These are phyloP conservation scores for Globisporangium canariense DNA, from an alignment of 352 stramenopile genomes.

Conservation along the genomic window DNA sequence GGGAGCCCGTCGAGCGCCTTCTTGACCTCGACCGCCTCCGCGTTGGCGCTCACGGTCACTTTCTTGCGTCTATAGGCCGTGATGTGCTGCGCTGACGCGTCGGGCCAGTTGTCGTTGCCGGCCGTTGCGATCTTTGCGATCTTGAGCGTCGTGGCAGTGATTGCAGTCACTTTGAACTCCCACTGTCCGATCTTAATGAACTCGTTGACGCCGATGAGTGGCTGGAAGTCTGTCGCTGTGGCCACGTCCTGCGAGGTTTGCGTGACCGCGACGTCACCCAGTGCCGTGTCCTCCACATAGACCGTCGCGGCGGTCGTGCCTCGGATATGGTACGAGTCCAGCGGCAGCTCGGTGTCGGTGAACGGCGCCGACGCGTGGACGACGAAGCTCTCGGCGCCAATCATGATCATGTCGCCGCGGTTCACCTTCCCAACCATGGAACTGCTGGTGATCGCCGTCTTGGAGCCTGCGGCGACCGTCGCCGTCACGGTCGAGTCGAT, in stretches of 20 bases:
- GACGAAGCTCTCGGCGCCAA: constrained; percentile 54
- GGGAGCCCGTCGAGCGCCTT: constrained; percentile 37
- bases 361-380: constrained; percentile 68
- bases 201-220: constrained; percentile 32
- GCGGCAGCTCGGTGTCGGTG: constrained; percentile 56
- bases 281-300: constrained; percentile 51
- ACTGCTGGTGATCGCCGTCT: constrained; percentile 30
- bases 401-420: constrained; percentile 53
- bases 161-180: constrained; percentile 41
- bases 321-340: constrained; percentile 68
- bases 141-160: constrained; percentile 28
- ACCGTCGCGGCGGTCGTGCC: constrained; percentile 31
- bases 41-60: constrained; percentile 43
- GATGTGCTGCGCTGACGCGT: constrained; percentile 34
- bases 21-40: constrained; percentile 51
- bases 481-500: constrained; percentile 28
- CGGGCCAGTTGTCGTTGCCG: constrained; percentile 34
- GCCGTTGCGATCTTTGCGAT: constrained; percentile 28
- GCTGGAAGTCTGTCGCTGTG: constrained; percentile 44
- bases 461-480: constrained; percentile 46
- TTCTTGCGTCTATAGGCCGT: constrained; percentile 74
- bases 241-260: constrained; percentile 27
- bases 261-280: constrained; percentile 60
- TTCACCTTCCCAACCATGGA: constrained; percentile 71
- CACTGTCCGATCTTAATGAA: constrained; percentile 53